These are phyloP conservation scores for Mycena belliarum DNA, from an alignment of 768 basidiomycete genomes.

Conservation along the genomic window DNA sequence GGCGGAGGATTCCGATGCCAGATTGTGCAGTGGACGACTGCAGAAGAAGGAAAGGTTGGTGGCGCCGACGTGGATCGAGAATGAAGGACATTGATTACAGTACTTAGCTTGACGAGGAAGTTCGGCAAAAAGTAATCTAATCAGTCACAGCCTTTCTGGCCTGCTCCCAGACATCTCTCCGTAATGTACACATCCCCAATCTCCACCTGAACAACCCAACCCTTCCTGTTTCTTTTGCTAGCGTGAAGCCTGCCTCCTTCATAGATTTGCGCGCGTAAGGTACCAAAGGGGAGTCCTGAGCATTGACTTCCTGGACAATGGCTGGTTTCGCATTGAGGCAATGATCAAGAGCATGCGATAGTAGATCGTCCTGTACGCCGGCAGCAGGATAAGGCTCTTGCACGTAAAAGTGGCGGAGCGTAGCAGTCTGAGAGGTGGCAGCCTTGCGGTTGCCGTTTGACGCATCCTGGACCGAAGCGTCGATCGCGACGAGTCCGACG, in stretches of 20 bases:
- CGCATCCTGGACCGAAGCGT: conserved; percentile 46
- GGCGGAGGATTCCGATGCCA: conserved; percentile 54
- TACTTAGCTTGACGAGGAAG: not conserved
- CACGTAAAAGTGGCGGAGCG: conserved; percentile 75
- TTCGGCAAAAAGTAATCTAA: conserved; percentile 4
- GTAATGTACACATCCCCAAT: conserved; percentile 42
- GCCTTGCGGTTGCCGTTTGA: conserved; percentile 16
- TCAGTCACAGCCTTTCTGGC: conserved; percentile 3
- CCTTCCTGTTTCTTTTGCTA: conserved; percentile 42
- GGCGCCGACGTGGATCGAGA: conserved; percentile 18
- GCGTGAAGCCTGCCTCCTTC: conserved; percentile 48
- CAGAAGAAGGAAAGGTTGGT: conserved; percentile 51
- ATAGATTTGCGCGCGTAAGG: conserved; percentile 50
- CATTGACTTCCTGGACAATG: conserved; percentile 46
- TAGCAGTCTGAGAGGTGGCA: conserved; percentile 51
- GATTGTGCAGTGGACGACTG: conserved; percentile 65
- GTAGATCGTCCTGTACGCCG: conserved; percentile 64
- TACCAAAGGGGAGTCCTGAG: conserved; percentile 50
- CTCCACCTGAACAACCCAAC: conserved; percentile 65
- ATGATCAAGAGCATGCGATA: conserved; percentile 56
- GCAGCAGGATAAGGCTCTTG: conserved; percentile 61
- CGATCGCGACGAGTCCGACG: conserved; percentile 71
- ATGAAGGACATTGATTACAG: conserved; percentile 19
- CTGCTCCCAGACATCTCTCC: conserved; percentile 48
- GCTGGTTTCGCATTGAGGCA: conserved; percentile 50